Percentiles rank a stretch among this genome's conserved stretches.
These are phyloP conservation scores for Ambrosia trifida DNA, from an alignment of 129 eudicot genomes.

Conservation along the genomic window DNA sequence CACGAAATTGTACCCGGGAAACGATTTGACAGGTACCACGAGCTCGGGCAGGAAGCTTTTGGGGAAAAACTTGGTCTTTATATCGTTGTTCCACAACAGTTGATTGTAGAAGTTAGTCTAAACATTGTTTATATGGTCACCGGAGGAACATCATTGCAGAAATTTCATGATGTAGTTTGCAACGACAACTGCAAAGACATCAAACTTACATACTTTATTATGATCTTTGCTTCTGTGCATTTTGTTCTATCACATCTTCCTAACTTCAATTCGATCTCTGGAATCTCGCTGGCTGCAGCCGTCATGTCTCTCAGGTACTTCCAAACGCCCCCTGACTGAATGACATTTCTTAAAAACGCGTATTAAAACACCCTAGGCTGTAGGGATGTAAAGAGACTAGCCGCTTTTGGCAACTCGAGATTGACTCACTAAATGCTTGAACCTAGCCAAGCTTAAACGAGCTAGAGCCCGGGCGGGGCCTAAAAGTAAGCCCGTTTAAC, in stretches of 20 bases:
- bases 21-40: constrained; percentile 64
- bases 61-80: constrained; percentile 57
- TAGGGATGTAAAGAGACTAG: no score
- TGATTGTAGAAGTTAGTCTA: constrained; percentile 29
- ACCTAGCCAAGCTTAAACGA: no score
- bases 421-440: no score
- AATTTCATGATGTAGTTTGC: constrained; percentile 41
- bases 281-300: constrained; percentile 59
- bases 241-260: constrained; percentile 67
- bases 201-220: constrained; percentile 49
- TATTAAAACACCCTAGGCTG: no score
- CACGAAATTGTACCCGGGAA: constrained; percentile 67
- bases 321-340: background rate
- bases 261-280: constrained; percentile 63
- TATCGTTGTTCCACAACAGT: constrained; percentile 59
- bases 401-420: no score
- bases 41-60: constrained; percentile 32
- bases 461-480: no score
- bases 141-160: constrained; percentile 53
- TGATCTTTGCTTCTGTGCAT: constrained; percentile 61
- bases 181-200: constrained; percentile 37
- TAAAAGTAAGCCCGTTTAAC: no score
- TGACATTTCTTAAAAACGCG: background rate
- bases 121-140: constrained; percentile 64
- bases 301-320: constrained; percentile 23